Conservation (phyloP, 192 early-diverging fungal species). For the Coemansia sp. region DNA sequence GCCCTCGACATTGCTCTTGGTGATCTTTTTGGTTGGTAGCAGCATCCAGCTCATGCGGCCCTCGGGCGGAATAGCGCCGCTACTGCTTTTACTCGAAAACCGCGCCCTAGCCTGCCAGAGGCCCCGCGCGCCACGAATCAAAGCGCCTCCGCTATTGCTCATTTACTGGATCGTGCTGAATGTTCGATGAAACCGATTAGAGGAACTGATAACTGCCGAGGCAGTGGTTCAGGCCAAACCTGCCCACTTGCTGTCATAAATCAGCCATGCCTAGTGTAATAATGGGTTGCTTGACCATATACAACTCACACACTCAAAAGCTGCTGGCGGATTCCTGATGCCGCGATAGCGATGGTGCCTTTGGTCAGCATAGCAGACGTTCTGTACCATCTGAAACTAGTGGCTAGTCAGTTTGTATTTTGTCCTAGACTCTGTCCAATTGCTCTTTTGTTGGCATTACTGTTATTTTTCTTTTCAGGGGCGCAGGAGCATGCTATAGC, state of each 20-base stretch:
- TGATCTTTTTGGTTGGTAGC: constrained; percentile 40
- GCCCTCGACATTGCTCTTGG: not conserved
- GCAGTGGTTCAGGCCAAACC: not conserved
- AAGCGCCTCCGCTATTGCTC: not conserved
- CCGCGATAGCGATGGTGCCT: not conserved
- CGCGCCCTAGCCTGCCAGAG: not conserved
- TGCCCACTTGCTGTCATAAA: not conserved
- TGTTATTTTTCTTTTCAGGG: not conserved
- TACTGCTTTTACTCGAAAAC: not conserved
- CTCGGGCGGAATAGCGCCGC: constrained; percentile 10
- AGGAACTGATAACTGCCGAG: not conserved
- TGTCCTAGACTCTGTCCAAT: not conserved
- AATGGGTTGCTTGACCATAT: not conserved
- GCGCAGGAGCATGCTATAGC: not conserved
- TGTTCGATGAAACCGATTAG: not conserved
- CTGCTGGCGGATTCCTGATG: not conserved
- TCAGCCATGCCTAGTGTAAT: not conserved
- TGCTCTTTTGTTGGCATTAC: not conserved
- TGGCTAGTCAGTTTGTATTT: not conserved
- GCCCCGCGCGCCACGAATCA: not conserved
- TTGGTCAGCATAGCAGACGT: not conserved
- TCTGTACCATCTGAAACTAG: not conserved
- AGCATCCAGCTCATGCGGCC: constrained; percentile 48
- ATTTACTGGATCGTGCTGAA: not conserved
- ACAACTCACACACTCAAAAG: not conserved